A percentile compares a stretch with the other conserved stretches of the same genome.
phyloP scores from a whole-genome alignment of 2,329 filamentous ascomycete species.

The Lachnellula arida region DNA sequence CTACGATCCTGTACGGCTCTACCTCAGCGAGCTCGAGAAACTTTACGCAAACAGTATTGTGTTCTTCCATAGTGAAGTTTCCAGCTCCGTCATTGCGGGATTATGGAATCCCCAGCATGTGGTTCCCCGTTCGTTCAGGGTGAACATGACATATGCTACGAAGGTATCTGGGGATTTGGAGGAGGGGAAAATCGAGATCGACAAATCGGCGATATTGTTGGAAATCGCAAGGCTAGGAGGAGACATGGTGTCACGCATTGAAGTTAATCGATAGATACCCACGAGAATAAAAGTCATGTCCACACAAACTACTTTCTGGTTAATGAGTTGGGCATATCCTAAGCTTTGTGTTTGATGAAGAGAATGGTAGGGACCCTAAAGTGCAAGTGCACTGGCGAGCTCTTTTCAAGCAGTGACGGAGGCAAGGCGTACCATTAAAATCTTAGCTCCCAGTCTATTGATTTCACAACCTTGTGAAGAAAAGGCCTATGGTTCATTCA shows the following conservation, averaged over 20 bases:
- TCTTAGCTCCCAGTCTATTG: no score
- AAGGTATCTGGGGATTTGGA: constrained; percentile 46
- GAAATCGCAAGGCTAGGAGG: constrained; percentile 69
- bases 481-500: no score
- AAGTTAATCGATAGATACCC: constrained; percentile 33
- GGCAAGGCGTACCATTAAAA: no score
- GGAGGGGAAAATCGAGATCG: constrained; percentile 53
- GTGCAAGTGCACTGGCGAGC: no score
- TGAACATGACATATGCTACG: constrained; percentile 65
- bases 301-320: no score
- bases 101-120: constrained; percentile 57
- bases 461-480: no score
- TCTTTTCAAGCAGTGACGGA: no score
- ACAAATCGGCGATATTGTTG: constrained; percentile 61
- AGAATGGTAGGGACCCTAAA: no score
- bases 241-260: constrained; percentile 63
- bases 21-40: constrained; percentile 62
- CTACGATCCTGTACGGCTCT: constrained; percentile 55
- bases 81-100: constrained; percentile 55
- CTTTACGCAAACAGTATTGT: constrained; percentile 67
- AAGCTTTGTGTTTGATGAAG: no score
- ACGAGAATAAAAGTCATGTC: background rate
- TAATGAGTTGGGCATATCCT: no score
- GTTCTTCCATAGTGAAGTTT: constrained; percentile 68
- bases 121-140: constrained; percentile 54